phyloP scores from a whole-genome alignment of 768 basidiomycete genomes.

The Lentinula detonsa region DNA sequence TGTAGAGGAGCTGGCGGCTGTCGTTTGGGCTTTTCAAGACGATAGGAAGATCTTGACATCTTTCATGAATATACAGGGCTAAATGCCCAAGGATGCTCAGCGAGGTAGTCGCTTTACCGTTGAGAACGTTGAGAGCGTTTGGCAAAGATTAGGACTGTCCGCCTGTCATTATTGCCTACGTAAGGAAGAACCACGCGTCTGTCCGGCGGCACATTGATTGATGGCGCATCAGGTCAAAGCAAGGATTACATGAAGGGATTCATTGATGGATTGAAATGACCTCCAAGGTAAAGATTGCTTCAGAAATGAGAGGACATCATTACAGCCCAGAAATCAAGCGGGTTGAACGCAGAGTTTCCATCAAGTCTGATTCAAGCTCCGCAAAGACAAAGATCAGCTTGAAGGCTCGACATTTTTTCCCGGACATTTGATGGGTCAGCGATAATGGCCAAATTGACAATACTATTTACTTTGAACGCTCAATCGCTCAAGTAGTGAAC shows the following conservation, averaged over 20 bases:
- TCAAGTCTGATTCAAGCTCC: no score
- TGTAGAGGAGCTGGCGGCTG: constrained; percentile 48
- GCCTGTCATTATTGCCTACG: not conserved
- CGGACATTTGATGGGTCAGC: no score
- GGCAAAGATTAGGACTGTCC: not conserved
- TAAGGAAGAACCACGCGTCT: not conserved
- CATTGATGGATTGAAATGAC: not conserved
- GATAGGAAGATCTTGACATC: constrained; percentile 36
- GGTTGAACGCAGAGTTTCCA: no score
- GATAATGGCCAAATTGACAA: no score
- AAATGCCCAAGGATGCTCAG: not conserved
- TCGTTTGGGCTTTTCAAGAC: constrained; percentile 58
- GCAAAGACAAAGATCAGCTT: no score
- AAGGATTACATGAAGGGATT: not conserved
- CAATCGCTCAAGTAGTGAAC: not conserved
- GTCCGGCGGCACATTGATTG: not conserved
- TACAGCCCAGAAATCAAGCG: no score
- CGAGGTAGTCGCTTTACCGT: not conserved
- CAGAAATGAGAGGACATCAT: no score
- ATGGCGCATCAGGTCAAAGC: not conserved
- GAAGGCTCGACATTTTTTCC: no score
- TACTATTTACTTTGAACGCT: no score
- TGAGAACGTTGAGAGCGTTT: not conserved
- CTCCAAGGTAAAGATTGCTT: no score
- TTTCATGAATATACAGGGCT: not conserved